Conservation (phyloP, 2,329 filamentous ascomycete species). For the Cercospora beticola region DNA sequence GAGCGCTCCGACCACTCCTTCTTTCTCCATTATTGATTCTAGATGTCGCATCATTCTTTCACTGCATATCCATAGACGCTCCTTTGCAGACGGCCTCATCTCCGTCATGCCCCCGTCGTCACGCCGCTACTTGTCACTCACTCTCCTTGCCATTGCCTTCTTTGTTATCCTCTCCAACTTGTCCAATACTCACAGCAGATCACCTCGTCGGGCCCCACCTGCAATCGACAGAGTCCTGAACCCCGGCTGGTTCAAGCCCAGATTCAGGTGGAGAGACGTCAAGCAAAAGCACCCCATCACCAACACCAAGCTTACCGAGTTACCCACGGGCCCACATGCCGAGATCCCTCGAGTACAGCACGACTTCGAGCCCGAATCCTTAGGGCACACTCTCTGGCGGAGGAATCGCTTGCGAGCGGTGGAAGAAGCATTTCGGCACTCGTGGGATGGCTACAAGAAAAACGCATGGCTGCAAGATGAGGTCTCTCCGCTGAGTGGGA, state of each 20-base stretch:
- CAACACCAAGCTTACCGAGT: slow-evolving; percentile 62
- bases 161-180: slow-evolving; percentile 25
- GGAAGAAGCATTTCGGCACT: slow-evolving; percentile 70
- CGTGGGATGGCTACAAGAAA: slow-evolving; percentile 79
- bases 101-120: slow-evolving; percentile 30
- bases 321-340: slow-evolving; percentile 70
- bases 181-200: background rate
- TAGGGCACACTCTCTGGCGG: slow-evolving; percentile 60
- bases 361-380: slow-evolving; percentile 64
- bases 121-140: slow-evolving; percentile 31
- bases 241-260: slow-evolving; percentile 29
- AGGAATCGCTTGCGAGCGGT: slow-evolving; percentile 64
- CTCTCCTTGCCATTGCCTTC: slow-evolving; percentile 26
- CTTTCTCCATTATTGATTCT: background rate
- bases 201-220: background rate
- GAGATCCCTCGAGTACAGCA: slow-evolving; percentile 74
- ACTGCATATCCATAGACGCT: slow-evolving; percentile 3
- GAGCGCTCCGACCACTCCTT: slow-evolving; percentile 1
- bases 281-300: slow-evolving; percentile 63
- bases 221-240: slow-evolving; percentile 28
- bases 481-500: slow-evolving; percentile 57
- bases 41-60: background rate
- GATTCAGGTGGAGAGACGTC: slow-evolving; percentile 37
- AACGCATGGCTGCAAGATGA: slow-evolving; percentile 87
- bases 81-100: background rate